Base-by-base conservation (phyloP, 1,139 yeast species). In the Pneumocystis oryctolagi region DNA sequence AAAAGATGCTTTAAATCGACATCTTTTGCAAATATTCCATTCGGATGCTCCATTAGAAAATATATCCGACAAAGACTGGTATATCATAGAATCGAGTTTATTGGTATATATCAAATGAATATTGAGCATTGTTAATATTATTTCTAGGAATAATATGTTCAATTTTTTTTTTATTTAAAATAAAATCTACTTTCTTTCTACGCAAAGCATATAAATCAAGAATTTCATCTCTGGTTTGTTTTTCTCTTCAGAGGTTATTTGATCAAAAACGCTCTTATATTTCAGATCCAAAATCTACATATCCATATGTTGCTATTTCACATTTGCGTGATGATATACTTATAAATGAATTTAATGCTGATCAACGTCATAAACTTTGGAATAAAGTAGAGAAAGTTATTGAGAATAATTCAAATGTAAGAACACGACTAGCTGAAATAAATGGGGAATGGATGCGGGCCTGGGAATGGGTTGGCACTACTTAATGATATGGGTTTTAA, bases 401-500 rank as follows among this genome's bases (percentile, higher is more conserved):
- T 12, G 96, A 89, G 69, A 74, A 75, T 62, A 86, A 88, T 69
- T 75, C 84, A 40, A 84, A 84, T 68, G 81, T 89, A 35, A 78
- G 82, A 59, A 76, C 78, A 59, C 78, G 82, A 61, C 80, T 84
- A 66, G 74, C 82, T 66, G 96, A 89, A 71, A 78, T 84, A 58
- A 87, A 85, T 69, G 97, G 97, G 4, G 96, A 89, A 68, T 85
- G 89, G 66, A 82, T 86, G 82, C 83, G 84, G 70, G 89, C 88
- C 39, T 89, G 96, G 95, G 89, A 88, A 71, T 89, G 96, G 96
- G 78, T 84, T 35, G 59, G 59, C 12, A 47, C 14, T 25, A 47
- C 16, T 47, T 28, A 25, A 37, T 37, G 4, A 47, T 18, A n/a
- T 39, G 20, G n/a, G 25, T 25, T 25, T n/a, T 25, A 9, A 47